Percentiles rank a stretch among this genome's conserved stretches.
These are phyloP conservation scores for Wolfiporia cocos DNA, from an alignment of 1,284 basidiomycete species.

Conservation along the genomic window DNA sequence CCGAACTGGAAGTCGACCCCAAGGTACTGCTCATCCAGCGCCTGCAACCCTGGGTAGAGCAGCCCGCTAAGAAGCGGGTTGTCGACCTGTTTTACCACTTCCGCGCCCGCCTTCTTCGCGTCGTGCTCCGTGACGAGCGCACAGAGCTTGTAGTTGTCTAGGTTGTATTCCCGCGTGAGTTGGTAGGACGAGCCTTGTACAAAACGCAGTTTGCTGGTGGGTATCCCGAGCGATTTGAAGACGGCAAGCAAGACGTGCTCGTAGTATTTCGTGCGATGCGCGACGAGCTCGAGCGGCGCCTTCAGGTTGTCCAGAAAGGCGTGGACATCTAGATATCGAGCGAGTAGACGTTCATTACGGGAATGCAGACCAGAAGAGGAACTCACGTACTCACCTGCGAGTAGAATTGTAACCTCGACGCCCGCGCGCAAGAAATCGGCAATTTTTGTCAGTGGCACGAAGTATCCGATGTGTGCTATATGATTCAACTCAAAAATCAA, in stretches of 20 bases:
- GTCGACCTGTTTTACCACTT: constrained; percentile 97
- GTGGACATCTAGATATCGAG: constrained; percentile 97
- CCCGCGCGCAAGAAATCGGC: constrained; percentile 94
- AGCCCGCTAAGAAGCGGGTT: constrained; percentile 88
- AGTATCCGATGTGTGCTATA: constrained; percentile 94
- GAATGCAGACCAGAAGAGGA: neutral
- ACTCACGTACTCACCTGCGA: constrained; percentile 76
- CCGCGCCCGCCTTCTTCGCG: constrained; percentile 97
- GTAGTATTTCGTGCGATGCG: constrained; percentile 90
- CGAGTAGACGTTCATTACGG: too few species aligned
- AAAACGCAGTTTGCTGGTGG: constrained; percentile 79
- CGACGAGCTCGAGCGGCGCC: constrained; percentile 92
- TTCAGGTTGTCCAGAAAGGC: constrained; percentile 99
- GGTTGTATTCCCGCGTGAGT: constrained; percentile 86
- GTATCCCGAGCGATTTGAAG: constrained; percentile 88
- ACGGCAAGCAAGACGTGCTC: constrained; percentile 77
- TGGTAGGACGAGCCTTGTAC: constrained; percentile 93
- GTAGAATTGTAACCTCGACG: constrained; percentile 85
- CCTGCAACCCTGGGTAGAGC: constrained; percentile 95
- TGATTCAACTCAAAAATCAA: too few species aligned
- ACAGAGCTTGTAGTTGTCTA: constrained; percentile 92
- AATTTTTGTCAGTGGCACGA: constrained; percentile 93
- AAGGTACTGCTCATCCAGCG: constrained; percentile 96
- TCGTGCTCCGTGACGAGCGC: constrained; percentile 93
- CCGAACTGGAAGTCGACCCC: constrained; percentile 98